Percentiles rank a stretch among this genome's conserved stretches.
Conservation (phyloP, 163 green algal species). For the Prototheca wickerhamii region DNA sequence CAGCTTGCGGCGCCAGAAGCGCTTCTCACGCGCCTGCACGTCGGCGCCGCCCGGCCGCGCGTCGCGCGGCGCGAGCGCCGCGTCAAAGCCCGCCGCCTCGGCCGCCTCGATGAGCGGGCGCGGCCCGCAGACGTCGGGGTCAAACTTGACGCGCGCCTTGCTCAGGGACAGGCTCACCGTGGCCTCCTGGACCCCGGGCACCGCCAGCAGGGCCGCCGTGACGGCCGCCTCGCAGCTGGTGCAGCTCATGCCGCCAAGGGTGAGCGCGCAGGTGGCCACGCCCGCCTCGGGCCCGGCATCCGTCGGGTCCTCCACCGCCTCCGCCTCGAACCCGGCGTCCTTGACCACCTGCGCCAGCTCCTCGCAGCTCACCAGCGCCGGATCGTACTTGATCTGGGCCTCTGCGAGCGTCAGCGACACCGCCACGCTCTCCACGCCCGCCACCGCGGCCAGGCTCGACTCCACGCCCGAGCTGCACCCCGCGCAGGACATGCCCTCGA, state of each 20-base stretch:
- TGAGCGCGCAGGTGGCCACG: conserved; percentile 30
- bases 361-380: background rate
- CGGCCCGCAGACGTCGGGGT: conserved; percentile 50
- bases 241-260: conserved; percentile 54
- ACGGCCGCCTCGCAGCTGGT: conserved; percentile 34
- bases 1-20: conserved; percentile 60
- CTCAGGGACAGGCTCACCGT: conserved; percentile 15
- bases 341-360: conserved; percentile 58
- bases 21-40: conserved; percentile 35
- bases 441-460: conserved; percentile 28
- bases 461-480: conserved; percentile 42
- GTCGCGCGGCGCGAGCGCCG: conserved; percentile 10
- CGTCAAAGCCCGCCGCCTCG: conserved; percentile 58
- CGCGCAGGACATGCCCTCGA: conserved; percentile 52
- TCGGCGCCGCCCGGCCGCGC: background rate
- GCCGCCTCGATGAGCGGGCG: conserved; percentile 58
- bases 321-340: conserved; percentile 59
- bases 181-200: conserved; percentile 45
- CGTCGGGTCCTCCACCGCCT: conserved; percentile 3
- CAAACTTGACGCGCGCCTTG: conserved; percentile 29
- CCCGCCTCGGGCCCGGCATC: background rate
- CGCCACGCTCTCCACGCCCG: conserved; percentile 42
- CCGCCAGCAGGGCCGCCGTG: conserved; percentile 35
- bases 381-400: conserved; percentile 26
- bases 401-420: conserved; percentile 40